Percentiles rank a stretch among this genome's conserved stretches.
Conservation (phyloP, 2,329 filamentous ascomycete genomes). For the Geoglossum cookeanum region DNA sequence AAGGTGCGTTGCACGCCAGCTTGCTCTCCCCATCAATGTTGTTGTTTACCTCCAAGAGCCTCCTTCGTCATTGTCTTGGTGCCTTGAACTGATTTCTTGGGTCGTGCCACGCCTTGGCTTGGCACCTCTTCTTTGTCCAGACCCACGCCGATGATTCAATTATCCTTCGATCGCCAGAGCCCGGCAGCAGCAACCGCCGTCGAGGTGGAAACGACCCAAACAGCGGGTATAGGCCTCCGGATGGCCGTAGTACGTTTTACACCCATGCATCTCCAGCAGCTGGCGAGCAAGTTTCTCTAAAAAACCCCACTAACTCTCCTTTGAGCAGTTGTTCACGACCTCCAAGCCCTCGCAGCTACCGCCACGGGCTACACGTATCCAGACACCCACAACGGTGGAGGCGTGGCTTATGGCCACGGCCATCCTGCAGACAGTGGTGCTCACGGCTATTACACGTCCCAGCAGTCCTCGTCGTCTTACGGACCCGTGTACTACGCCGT, state of each 20-base stretch:
- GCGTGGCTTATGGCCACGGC: conserved; percentile 10
- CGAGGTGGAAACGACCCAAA: conserved; percentile 1
- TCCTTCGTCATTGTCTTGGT: not conserved
- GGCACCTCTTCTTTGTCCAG: conserved; percentile 13
- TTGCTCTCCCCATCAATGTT: not conserved
- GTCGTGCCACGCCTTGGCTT: conserved; percentile 2
- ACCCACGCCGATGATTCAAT: conserved; percentile 94
- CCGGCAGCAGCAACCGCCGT: not conserved
- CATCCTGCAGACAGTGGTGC: conserved; percentile 20
- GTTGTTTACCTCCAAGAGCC: not conserved
- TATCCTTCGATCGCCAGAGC: conserved; percentile 37
- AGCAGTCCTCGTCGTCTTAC: conserved; percentile 39
- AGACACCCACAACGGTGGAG: conserved; percentile 32
- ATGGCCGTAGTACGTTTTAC: not conserved
- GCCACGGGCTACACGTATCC: conserved; percentile 31
- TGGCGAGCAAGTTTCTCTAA: not conserved
- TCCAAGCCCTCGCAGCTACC: conserved; percentile 29
- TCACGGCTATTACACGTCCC: conserved; percentile 33
- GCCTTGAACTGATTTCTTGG: conserved; percentile 11
- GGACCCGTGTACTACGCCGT: conserved; percentile 62
- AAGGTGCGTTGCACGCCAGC: conserved; percentile 34
- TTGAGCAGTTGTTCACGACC: conserved; percentile 9
- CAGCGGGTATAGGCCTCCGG: not conserved
- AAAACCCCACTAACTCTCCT: conserved; percentile 5
- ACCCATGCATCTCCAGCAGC: not conserved